Conservation (phyloP, 768 basidiomycete genomes). For the Tephrocybe rancida region DNA sequence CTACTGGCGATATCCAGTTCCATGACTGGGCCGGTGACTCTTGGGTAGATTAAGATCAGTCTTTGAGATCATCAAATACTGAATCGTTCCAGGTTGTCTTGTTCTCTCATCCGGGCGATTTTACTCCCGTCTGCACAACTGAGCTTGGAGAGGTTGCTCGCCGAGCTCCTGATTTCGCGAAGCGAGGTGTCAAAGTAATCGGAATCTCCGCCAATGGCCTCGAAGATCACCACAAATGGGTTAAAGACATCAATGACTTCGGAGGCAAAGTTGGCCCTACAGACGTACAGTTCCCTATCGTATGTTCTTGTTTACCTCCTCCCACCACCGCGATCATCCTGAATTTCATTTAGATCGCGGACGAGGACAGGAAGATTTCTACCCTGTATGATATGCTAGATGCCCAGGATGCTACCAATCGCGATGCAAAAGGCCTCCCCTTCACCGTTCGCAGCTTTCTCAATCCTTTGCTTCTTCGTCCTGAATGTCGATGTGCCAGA, state of each 20-base stretch:
- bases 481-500: slow-evolving; percentile 39
- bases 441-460: slow-evolving; percentile 67
- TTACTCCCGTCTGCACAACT: slow-evolving; percentile 95
- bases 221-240: slow-evolving; percentile 84
- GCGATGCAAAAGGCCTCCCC: slow-evolving; percentile 84
- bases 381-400: slow-evolving; percentile 96
- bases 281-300: slow-evolving; percentile 89
- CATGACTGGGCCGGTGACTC: slow-evolving; percentile 90
- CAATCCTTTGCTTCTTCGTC: neutral
- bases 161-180: slow-evolving; percentile 79
- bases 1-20: slow-evolving; percentile 85
- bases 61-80: slow-evolving; percentile 3
- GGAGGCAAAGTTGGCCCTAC: slow-evolving; percentile 74
- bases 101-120: slow-evolving; percentile 95
- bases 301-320: slow-evolving; percentile 35
- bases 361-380: slow-evolving; percentile 83
- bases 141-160: slow-evolving; percentile 96
- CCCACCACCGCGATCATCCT: neutral
- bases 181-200: slow-evolving; percentile 91
- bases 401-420: slow-evolving; percentile 90
- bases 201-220: slow-evolving; percentile 93
- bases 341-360: slow-evolving; percentile 73
- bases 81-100: slow-evolving; percentile 62
- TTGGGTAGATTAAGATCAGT: slow-evolving; percentile 62
- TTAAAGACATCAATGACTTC: slow-evolving; percentile 82